Conservation (phyloP, 768 basidiomycete genomes). For the Panus rudis region DNA sequence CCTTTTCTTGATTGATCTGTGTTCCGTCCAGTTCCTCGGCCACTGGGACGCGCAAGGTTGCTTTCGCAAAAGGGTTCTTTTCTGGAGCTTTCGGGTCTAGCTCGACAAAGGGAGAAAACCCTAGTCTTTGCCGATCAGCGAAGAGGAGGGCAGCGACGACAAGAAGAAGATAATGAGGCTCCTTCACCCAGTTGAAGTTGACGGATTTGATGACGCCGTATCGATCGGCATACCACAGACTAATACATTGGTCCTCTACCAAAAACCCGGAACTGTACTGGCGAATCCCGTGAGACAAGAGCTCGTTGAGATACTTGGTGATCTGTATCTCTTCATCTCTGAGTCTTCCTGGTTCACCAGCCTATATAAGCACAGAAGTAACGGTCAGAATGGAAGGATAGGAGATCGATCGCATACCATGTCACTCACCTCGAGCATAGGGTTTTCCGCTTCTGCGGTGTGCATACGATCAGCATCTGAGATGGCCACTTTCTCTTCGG, state of each 20-base stretch:
- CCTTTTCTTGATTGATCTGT: too few relatives aligned
- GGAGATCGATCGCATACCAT: too few relatives aligned
- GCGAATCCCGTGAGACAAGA: not conserved
- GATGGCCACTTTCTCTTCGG: too few relatives aligned
- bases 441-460: too few relatives aligned
- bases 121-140: not conserved
- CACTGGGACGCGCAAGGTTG: not conserved
- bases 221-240: constrained; percentile 3
- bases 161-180: not conserved
- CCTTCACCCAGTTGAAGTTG: not conserved
- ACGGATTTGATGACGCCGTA: not conserved
- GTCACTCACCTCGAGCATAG: too few relatives aligned
- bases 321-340: not conserved
- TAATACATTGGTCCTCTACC: not conserved
- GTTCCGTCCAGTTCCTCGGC: not conserved
- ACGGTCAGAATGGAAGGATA: too few relatives aligned
- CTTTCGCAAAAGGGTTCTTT: not conserved
- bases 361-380: too few relatives aligned
- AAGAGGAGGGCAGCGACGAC: not conserved
- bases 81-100: not conserved
- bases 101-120: not conserved
- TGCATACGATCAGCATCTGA: too few relatives aligned
- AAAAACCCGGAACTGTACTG: not conserved
- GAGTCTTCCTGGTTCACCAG: too few relatives aligned
- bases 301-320: not conserved